Conservation (phyloP, 805 yeast genomes). For the Clavispora vitiphila region DNA sequence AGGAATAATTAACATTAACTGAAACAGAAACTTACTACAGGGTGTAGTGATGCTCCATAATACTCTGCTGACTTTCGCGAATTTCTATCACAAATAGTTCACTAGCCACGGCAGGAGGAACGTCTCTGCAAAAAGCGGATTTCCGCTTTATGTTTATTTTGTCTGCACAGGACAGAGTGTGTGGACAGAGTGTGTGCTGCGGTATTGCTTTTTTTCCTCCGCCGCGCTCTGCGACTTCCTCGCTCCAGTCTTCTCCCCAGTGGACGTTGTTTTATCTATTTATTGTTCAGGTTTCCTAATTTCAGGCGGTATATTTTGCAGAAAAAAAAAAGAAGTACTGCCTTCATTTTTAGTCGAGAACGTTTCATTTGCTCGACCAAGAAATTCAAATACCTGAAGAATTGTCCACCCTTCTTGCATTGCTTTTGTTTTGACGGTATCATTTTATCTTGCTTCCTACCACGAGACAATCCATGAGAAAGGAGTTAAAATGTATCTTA, state of each 20-base stretch:
- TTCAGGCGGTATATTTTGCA: not conserved
- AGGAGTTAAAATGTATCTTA: constrained; percentile 58
- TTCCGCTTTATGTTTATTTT: not conserved
- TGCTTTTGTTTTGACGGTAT: not conserved
- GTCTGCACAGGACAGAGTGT: not conserved
- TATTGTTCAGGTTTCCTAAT: not conserved
- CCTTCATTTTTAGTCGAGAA: not conserved
- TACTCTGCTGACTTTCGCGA: too few relatives aligned
- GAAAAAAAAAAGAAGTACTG: not conserved
- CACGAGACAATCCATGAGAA: constrained; percentile 42
- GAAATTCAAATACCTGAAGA: not conserved
- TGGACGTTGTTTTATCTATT: not conserved
- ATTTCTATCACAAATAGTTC: too few relatives aligned
- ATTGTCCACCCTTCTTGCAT: not conserved
- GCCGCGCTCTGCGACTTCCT: not conserved
- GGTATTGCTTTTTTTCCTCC: not conserved
- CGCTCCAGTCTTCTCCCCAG: not conserved
- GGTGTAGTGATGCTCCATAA: too few relatives aligned
- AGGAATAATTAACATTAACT: too few relatives aligned
- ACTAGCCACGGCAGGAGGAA: too few relatives aligned
- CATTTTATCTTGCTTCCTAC: not conserved
- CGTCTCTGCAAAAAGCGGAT: not conserved
- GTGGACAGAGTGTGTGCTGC: not conserved
- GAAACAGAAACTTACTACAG: too few relatives aligned
- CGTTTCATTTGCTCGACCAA: not conserved